These are phyloP conservation scores for Grifola frondosa DNA, from an alignment of 1,284 basidiomycete species.

Conservation along the genomic window DNA sequence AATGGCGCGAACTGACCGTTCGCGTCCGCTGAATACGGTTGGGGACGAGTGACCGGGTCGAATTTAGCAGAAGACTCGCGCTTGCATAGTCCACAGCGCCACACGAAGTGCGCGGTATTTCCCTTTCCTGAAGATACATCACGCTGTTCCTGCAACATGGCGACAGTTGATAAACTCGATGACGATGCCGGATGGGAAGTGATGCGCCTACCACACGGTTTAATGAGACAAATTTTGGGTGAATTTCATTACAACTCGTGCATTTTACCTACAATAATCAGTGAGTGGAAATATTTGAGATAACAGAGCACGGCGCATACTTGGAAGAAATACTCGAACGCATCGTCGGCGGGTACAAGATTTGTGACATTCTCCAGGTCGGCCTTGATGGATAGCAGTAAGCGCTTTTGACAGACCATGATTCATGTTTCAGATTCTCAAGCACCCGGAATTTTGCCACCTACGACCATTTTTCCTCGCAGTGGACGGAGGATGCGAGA, in stretches of 20 bases:
- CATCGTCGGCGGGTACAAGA: slow-evolving; percentile 57
- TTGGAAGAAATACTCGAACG: slow-evolving; percentile 79
- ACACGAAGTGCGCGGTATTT: slow-evolving; percentile 72
- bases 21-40: slow-evolving; percentile 55
- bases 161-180: neutral
- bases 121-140: slow-evolving; percentile 66
- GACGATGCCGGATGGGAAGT: neutral
- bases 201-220: slow-evolving; percentile 61
- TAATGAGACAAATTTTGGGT: slow-evolving; percentile 66
- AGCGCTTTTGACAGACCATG: slow-evolving; percentile 35
- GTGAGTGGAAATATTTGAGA: neutral
- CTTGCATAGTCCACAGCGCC: slow-evolving; percentile 75
- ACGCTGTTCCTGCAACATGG: slow-evolving; percentile 52
- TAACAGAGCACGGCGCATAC: slow-evolving; percentile 32
- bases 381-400: slow-evolving; percentile 71
- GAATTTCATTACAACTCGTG: slow-evolving; percentile 71
- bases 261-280: slow-evolving; percentile 63
- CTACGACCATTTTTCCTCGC: slow-evolving; percentile 32
- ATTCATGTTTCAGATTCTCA: neutral
- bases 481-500: slow-evolving; percentile 1
- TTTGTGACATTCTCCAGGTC: slow-evolving; percentile 76
- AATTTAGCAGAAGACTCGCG: slow-evolving; percentile 80
- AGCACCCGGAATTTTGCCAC: slow-evolving; percentile 6
- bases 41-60: slow-evolving; percentile 48
- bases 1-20: slow-evolving; percentile 63